Evolutionary conservation across 495 filamentous ascomycete genomes (phyloP), one percentile per base, ranked within the genome.

Genomic region (Evernia prunastri): DNA sequence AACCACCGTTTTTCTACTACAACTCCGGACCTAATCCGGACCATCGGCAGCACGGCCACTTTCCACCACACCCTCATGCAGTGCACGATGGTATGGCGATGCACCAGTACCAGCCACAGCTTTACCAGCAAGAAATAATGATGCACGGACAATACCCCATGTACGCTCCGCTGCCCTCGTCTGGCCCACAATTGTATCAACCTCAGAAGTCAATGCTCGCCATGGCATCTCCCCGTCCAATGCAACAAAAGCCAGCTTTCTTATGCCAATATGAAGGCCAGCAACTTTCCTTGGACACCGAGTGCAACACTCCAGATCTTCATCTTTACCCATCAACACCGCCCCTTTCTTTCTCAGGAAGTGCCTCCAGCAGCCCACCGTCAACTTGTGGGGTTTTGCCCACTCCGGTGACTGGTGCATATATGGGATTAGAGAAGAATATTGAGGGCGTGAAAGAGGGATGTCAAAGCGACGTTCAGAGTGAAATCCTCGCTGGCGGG

Each of bases 1-100:
- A 90, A 72, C 81, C 89, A 60, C 79, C 89, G 23, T 97, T 95
- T 82, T 92, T 89, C 84, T 96, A 93, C 81, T 97, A 96, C 78
- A 87, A 84, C 67, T 87, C 87, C 63, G 90, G 93, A 61, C 82
- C 86, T 54, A 87, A 82, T 72, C 79, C 83, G 54, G 89, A 96
- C 73, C 84, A 82, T 72, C 79, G 87, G 71, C 89, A 91, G 70
- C 89, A 93, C 72, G 87, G 88, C 37, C 89, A 90, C 72, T 96
- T 91, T 80, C 83, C 87, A 66, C 85, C 86, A 60, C 89, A 92
- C 60, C 91, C 90, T 80, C 56, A 68, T 77, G 68, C 70, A 71
- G 59, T 63, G 71, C 61, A 65, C 49, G 82, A 79, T 74, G 75
- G 81, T 77, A 72, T 76, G 64, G 74, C 79, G 74, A 72, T 85